These are phyloP conservation scores for Vitis rupestris DNA, from an alignment of 164 flowering plant species.

Conservation along the genomic window DNA sequence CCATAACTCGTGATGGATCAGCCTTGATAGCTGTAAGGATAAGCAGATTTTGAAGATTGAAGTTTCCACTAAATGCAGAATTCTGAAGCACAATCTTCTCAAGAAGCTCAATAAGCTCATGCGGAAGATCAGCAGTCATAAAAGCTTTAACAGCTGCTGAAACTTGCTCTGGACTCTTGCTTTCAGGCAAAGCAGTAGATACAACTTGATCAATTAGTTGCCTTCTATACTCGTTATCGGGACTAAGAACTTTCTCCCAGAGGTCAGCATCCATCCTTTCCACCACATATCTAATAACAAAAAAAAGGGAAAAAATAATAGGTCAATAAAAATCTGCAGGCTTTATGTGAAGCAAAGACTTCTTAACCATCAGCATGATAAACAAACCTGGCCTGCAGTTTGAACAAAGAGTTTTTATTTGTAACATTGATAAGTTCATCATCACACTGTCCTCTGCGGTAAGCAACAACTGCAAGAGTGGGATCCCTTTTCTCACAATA, in stretches of 20 bases:
- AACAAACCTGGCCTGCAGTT: conserved; percentile 94
- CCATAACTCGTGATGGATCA: conserved; percentile 97
- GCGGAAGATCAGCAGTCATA: conserved; percentile 99
- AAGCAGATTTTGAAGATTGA: conserved; percentile 89
- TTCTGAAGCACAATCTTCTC: conserved; percentile 99
- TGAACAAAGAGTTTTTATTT: conserved; percentile 93
- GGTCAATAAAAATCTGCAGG: not conserved
- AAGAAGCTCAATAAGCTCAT: conserved; percentile 96
- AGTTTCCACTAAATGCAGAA: conserved; percentile 99
- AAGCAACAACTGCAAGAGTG: conserved; percentile 97
- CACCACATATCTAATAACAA: conserved; percentile 82
- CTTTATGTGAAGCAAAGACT: not conserved
- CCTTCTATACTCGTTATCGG: conserved; percentile 90
- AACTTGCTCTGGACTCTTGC: conserved; percentile 99
- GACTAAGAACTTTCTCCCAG: conserved; percentile 93
- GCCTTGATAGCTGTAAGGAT: conserved; percentile 95
- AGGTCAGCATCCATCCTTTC: conserved; percentile 98
- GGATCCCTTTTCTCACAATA: conserved; percentile 99
- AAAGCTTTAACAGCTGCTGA: conserved; percentile 99
- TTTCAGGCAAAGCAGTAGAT: conserved; percentile 98
- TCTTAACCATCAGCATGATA: too few species aligned
- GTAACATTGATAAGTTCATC: conserved; percentile 97
- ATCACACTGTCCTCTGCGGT: conserved; percentile 98
- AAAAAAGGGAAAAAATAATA: not conserved
- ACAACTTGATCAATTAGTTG: conserved; percentile 99